phyloP scores from a whole-genome alignment of 176 grass and related monocot species.

The Echinochloa phyllopogon region DNA sequence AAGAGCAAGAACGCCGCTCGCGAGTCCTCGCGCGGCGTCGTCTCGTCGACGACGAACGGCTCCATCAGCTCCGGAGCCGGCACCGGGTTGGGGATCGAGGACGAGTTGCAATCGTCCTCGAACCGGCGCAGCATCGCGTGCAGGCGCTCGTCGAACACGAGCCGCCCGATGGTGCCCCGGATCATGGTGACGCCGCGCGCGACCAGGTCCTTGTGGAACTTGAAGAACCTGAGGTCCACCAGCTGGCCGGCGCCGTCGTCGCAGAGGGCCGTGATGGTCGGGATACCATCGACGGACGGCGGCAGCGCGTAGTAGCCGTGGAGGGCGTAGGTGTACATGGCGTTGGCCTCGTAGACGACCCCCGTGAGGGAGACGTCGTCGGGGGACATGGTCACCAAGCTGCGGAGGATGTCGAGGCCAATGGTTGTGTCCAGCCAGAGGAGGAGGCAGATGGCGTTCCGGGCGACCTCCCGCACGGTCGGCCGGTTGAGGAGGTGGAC shows the following conservation, averaged over 20 bases:
- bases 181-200: not conserved
- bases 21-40: not conserved
- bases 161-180: not conserved
- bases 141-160: not conserved
- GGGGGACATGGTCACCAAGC: not conserved
- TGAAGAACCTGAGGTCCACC: slow-evolving; percentile 23
- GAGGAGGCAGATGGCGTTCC: not conserved
- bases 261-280: not conserved
- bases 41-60: not conserved
- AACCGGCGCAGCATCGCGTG: not conserved
- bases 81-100: not conserved
- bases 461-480: not conserved
- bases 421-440: slow-evolving; percentile 28
- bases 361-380: not conserved
- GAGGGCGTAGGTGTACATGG: not conserved
- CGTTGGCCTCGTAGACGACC: not conserved
- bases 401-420: not conserved
- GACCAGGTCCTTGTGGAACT: not conserved
- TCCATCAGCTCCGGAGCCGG: not conserved
- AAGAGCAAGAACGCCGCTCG: not conserved
- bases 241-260: not conserved
- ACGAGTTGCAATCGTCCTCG: not conserved
- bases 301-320: not conserved
- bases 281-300: not conserved
- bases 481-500: not conserved